Conservation (phyloP, 352 stramenopile genomes). For the Poterioochromonas sp. region DNA sequence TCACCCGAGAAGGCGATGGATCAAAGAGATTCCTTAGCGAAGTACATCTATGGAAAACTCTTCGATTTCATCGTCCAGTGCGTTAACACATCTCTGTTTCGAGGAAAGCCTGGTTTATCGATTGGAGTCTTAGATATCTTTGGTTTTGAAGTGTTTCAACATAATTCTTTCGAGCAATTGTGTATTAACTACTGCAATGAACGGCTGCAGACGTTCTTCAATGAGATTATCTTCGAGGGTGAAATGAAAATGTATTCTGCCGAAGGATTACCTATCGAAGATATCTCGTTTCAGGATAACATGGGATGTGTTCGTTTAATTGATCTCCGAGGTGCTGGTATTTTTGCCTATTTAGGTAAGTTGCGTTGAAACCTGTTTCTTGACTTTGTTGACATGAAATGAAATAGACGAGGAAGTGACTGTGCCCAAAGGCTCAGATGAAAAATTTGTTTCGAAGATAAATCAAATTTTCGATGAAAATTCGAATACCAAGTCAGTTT, state of each 20-base stretch:
- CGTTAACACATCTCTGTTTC: slow-evolving; percentile 52
- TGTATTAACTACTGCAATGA: slow-evolving; percentile 94
- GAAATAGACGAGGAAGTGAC: slow-evolving; percentile 74
- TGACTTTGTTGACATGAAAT: neutral
- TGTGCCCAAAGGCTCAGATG: slow-evolving; percentile 71
- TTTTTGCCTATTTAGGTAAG: slow-evolving; percentile 62
- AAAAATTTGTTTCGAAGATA: slow-evolving; percentile 83
- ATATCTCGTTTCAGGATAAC: slow-evolving; percentile 75
- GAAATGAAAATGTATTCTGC: slow-evolving; percentile 93
- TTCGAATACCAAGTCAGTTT: neutral
- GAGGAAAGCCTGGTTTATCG: neutral
- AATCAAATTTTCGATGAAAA: slow-evolving; percentile 47
- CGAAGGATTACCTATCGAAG: slow-evolving; percentile 84
- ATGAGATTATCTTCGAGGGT: slow-evolving; percentile 83
- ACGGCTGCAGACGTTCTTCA: slow-evolving; percentile 83
- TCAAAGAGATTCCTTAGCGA: slow-evolving; percentile 57
- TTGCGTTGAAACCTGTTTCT: neutral
- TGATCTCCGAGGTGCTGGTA: slow-evolving; percentile 71
- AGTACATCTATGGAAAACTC: slow-evolving; percentile 54
- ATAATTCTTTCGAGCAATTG: slow-evolving; percentile 82
- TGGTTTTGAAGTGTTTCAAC: slow-evolving; percentile 80
- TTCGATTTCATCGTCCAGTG: slow-evolving; percentile 55
- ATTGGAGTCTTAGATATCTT: slow-evolving; percentile 79
- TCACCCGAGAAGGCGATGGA: slow-evolving; percentile 46
- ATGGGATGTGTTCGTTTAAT: slow-evolving; percentile 69